Conservation (phyloP, 2,329 filamentous ascomycete genomes). For the Sporothrix inflata region DNA sequence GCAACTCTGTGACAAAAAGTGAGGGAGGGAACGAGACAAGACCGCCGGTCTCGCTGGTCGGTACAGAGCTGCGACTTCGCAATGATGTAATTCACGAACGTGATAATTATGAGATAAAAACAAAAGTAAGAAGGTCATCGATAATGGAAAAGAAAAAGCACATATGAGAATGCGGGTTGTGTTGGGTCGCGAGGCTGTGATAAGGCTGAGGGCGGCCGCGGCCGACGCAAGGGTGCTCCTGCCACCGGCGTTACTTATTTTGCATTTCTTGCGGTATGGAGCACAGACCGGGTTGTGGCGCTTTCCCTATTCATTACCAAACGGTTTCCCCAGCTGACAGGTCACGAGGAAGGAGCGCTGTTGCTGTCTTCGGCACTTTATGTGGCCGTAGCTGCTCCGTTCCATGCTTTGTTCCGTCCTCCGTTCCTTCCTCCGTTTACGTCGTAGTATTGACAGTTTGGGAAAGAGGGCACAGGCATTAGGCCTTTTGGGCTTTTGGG, state of each 20-base stretch:
- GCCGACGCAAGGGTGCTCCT: background rate
- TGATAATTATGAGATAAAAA: background rate
- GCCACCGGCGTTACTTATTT: background rate
- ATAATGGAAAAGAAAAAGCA: background rate
- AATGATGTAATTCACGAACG: too few species aligned
- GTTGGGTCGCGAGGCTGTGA: background rate
- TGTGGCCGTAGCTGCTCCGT: background rate
- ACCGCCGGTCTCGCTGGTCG: background rate
- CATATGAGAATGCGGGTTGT: background rate
- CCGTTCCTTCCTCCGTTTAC: background rate
- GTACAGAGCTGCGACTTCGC: background rate
- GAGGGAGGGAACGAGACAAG: background rate
- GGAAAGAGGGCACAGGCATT: background rate
- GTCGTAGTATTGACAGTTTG: background rate
- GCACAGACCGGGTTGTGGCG: background rate
- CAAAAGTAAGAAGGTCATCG: background rate
- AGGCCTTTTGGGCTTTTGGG: background rate
- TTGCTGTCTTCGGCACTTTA: background rate
- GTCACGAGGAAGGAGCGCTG: conserved; percentile 4
- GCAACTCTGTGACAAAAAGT: background rate
- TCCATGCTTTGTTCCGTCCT: background rate
- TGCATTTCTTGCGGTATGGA: background rate
- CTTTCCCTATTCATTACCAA: background rate
- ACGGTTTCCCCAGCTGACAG: background rate
- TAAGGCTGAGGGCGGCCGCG: background rate